Evolutionary conservation across 495 filamentous ascomycete species (phyloP), one percentile per base, ranked within the genome.

Genomic region (Parathielavia hyrcaniae): DNA sequence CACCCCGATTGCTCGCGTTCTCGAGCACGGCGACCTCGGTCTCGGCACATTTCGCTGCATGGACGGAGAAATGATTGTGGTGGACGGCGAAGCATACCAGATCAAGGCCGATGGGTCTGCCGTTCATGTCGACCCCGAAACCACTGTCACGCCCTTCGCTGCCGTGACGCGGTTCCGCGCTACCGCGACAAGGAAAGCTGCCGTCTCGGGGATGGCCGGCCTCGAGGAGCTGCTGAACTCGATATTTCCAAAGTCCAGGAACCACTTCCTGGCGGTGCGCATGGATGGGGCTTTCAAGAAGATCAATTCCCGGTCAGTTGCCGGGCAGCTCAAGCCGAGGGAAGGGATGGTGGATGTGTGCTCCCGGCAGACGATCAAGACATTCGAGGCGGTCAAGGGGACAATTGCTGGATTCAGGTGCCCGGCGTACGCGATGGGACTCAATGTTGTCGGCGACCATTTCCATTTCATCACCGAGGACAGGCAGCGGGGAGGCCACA

Each of bases 1-100:
- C 32, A 68, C 71, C 32, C 62, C 65, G 5, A 66, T 76, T 26
- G 61, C 71, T 9, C 45, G 67, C 4, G 54, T 79, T 20, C 67
- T 75, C 34, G 22, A 50, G 0, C 72, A 78, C 58, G 78, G 79
- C 66, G 68, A 73, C 64, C 75, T 77, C 63, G 79, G 79, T 22
- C 71, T 81, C 0, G 79, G 79, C 17, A 81, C 79, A n/a, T 75
- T 81, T 55, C 58, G 60, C 12, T 53, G 64, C 57, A 75, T 82
- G 62, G 70, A 71, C 46, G 79, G 79, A 62, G 79, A 81, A 63
- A 75, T 81, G 64, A 72, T 81, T 34, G 66, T 80, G n/a, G 59
- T 81, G 14, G 75, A 80, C 55, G 68, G 69, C 53, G 60, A 64
- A 11, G 67, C 73, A 30, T 81, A 78, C 62, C 79, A 81, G 65